Evolutionary conservation across 106 monocot genomes (phyloP).

Genomic region (Platanthera zijinensis): DNA sequence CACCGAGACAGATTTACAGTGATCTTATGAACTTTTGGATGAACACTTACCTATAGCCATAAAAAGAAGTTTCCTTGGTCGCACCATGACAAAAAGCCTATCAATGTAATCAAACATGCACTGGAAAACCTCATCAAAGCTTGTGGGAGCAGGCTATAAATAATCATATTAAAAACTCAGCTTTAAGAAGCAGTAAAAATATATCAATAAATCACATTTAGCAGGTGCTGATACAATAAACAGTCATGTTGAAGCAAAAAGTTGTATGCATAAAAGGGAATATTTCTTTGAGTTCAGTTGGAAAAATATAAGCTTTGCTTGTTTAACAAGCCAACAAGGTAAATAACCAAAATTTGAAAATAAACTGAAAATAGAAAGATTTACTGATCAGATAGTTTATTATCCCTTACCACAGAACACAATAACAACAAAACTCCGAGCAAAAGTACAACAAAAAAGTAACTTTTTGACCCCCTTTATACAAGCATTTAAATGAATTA

Average conservation of each 20-base stretch:
- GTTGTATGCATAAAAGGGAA: neutral
- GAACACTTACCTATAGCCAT: conserved; percentile 92
- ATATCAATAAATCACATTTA: neutral
- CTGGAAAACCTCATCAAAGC: conserved; percentile 88
- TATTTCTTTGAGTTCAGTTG: neutral
- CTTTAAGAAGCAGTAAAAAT: neutral
- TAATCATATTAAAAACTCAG: conserved; percentile 5
- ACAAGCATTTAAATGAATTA: neutral
- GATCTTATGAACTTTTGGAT: neutral
- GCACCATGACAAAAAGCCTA: conserved; percentile 90
- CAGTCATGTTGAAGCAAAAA: neutral
- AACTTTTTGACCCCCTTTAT: neutral
- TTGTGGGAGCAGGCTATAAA: conserved; percentile 84
- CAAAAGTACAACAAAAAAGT: neutral
- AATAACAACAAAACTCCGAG: neutral
- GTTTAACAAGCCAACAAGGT: neutral
- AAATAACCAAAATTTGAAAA: neutral
- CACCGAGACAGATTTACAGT: neutral
- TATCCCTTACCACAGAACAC: neutral
- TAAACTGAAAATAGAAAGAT: neutral
- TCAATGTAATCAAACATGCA: conserved; percentile 99
- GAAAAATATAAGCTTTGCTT: neutral
- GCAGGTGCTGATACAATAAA: neutral
- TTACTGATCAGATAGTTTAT: neutral
- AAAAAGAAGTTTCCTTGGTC: conserved; percentile 82